Percentiles rank a stretch among this genome's conserved stretches.
Conservation (phyloP, 768 basidiomycete species). For the Coprinellus micaceus region DNA sequence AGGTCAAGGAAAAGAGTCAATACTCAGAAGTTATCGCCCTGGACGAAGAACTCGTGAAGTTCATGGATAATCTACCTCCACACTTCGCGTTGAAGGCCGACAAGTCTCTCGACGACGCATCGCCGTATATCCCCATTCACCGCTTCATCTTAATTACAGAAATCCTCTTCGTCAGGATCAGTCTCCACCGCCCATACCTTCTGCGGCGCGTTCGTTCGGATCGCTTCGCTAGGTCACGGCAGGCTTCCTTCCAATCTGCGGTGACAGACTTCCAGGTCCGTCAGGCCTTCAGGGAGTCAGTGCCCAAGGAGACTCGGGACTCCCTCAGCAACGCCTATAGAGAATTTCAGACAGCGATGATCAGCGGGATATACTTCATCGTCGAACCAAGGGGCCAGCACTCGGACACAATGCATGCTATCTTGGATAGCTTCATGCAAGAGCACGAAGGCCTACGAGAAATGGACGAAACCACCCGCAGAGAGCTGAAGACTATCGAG, state of each 20-base stretch:
- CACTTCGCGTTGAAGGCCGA: constrained; percentile 77
- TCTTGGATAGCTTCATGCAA: constrained; percentile 73
- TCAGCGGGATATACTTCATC: constrained; percentile 82
- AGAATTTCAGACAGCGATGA: constrained; percentile 88
- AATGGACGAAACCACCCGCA: constrained; percentile 76
- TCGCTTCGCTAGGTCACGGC: constrained; percentile 75
- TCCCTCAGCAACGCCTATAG: constrained; percentile 79
- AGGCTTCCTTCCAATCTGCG: constrained; percentile 88
- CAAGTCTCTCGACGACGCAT: constrained; percentile 65
- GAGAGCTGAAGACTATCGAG: constrained; percentile 83
- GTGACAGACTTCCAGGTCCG: constrained; percentile 83
- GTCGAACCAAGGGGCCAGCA: constrained; percentile 72
- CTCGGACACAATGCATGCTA: constrained; percentile 68
- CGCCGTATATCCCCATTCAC: constrained; percentile 71
- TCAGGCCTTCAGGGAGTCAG: constrained; percentile 57
- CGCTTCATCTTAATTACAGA: constrained; percentile 89
- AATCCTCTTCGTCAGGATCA: constrained; percentile 80
- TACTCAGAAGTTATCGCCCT: constrained; percentile 80
- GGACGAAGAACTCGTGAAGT: constrained; percentile 80
- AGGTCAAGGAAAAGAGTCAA: constrained; percentile 70
- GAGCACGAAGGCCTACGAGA: constrained; percentile 64
- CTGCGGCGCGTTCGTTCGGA: constrained; percentile 75
- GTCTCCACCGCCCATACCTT: constrained; percentile 85
- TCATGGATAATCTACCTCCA: constrained; percentile 72
- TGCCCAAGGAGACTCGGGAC: constrained; percentile 60